A percentile compares a stretch with the other conserved stretches of the same genome.
phyloP scores from a whole-genome alignment of 192 early-diverging fungal species.

The Rhizophagus clarus region DNA sequence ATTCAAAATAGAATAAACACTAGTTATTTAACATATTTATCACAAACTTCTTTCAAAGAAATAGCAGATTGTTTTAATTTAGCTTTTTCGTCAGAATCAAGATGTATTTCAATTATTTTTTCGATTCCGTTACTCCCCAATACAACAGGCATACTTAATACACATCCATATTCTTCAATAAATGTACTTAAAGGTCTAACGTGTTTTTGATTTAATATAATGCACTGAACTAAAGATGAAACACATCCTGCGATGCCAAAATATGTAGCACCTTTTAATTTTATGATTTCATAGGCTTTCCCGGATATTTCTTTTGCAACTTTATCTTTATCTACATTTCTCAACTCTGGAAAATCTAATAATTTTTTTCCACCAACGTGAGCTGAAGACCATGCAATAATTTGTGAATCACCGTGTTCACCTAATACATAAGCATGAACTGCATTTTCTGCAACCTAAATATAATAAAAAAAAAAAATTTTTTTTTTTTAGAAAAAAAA shows the following conservation, averaged over 20 bases:
- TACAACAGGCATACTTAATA: slow-evolving; percentile 77
- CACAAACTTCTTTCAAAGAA: slow-evolving; percentile 57
- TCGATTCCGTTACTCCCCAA: slow-evolving; percentile 74
- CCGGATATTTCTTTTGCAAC: slow-evolving; percentile 62
- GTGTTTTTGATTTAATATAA: slow-evolving; percentile 69
- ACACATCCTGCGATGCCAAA: slow-evolving; percentile 85
- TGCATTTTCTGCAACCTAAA: slow-evolving; percentile 65
- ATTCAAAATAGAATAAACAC: too few relatives aligned
- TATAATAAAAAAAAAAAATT: not conserved
- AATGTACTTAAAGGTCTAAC: slow-evolving; percentile 75
- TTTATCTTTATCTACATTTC: slow-evolving; percentile 54
- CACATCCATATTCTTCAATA: slow-evolving; percentile 60
- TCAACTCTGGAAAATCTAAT: slow-evolving; percentile 62
- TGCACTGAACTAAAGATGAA: slow-evolving; percentile 63
- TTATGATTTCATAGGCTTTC: slow-evolving; percentile 85
- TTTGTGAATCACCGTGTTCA: slow-evolving; percentile 88
- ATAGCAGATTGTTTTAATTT: slow-evolving; percentile 57
- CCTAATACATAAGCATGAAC: slow-evolving; percentile 83
- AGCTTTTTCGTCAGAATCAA: slow-evolving; percentile 60
- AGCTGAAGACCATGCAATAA: slow-evolving; percentile 78
- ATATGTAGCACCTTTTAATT: slow-evolving; percentile 83
- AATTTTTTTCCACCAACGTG: slow-evolving; percentile 71
- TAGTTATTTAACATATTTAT: slow-evolving; percentile 40
- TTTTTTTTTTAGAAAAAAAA: not conserved
- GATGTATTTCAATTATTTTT: slow-evolving; percentile 67